Percentiles rank a stretch among this genome's conserved stretches.
phyloP scores from a whole-genome alignment of 2,329 filamentous ascomycete genomes.

The Fusarium sp. region DNA sequence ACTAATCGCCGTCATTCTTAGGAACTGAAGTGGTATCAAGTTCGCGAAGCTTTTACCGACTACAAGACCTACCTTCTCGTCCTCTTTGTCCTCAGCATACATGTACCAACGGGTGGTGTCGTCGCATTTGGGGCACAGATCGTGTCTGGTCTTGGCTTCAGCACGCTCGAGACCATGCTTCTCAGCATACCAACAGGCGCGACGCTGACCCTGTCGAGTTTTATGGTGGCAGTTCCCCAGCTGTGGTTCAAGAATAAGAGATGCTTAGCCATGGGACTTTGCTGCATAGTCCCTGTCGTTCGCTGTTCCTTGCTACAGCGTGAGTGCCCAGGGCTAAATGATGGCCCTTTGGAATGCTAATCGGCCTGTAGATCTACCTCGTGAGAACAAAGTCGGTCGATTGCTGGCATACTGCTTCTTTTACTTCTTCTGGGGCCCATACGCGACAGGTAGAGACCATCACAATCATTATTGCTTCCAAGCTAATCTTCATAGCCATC shows the following conservation, averaged over 20 bases:
- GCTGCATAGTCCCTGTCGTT: conserved; percentile 22
- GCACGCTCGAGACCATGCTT: conserved; percentile 17
- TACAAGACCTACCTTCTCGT: conserved; percentile 48
- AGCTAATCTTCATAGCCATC: conserved; percentile 9
- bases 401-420: conserved; percentile 20
- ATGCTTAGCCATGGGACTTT: conserved; percentile 15
- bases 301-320: conserved; percentile 6
- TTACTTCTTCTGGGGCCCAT: conserved; percentile 46
- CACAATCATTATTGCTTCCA: background rate
- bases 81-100: conserved; percentile 42
- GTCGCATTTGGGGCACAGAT: conserved; percentile 56
- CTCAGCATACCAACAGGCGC: conserved; percentile 21
- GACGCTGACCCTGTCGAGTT: background rate
- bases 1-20: background rate
- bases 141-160: conserved; percentile 32
- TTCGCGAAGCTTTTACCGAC: conserved; percentile 49
- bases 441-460: conserved; percentile 27
- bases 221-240: conserved; percentile 19
- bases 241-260: conserved; percentile 20
- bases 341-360: background rate
- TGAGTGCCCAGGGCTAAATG: background rate
- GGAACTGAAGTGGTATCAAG: conserved; percentile 45
- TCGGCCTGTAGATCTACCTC: conserved; percentile 42
- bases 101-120: conserved; percentile 47
- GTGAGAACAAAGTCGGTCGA: conserved; percentile 54